These are phyloP conservation scores for Camellia lanceoleosa DNA, from an alignment of 148 eudicot species.

Conservation along the genomic window DNA sequence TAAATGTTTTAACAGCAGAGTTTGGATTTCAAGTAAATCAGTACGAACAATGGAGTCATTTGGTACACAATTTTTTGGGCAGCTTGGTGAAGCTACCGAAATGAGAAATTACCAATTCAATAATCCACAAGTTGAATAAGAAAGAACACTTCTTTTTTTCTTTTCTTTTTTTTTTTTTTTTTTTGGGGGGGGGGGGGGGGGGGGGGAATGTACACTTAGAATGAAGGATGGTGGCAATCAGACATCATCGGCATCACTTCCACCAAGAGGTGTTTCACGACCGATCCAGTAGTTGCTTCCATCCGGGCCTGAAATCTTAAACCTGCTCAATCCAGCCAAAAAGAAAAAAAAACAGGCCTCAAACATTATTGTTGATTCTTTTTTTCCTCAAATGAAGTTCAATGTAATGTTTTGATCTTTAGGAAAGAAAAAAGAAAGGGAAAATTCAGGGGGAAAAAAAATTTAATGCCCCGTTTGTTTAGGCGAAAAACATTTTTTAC, in stretches of 20 bases:
- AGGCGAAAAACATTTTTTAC: too few species aligned
- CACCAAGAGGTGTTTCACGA: constrained; percentile 59
- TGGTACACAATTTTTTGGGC: constrained; percentile 21
- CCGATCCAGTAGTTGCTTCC: constrained; percentile 70
- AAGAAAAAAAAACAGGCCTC: too few species aligned
- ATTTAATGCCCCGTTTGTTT: too few species aligned
- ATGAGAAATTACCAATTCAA: constrained; percentile 24
- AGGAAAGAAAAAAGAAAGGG: too few species aligned
- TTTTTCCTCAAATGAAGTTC: too few species aligned
- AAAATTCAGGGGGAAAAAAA: too few species aligned
- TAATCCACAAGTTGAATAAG: constrained; percentile 26
- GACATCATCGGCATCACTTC: constrained; percentile 80
- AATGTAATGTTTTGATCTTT: too few species aligned
- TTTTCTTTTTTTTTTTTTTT: too few species aligned
- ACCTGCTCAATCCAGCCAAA: constrained; percentile 38
- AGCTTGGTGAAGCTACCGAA: constrained; percentile 6
- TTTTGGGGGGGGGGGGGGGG: background rate
- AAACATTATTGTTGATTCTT: too few species aligned
- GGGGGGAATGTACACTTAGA: constrained; percentile 47
- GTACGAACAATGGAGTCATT: constrained; percentile 18
- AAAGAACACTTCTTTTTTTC: background rate
- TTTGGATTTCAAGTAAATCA: background rate
- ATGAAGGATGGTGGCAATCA: constrained; percentile 34
- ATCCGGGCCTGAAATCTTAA: constrained; percentile 78
- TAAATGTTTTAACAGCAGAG: background rate